These are phyloP conservation scores for Vitis amurensis DNA, from an alignment of 164 flowering plant genomes.

Conservation along the genomic window DNA sequence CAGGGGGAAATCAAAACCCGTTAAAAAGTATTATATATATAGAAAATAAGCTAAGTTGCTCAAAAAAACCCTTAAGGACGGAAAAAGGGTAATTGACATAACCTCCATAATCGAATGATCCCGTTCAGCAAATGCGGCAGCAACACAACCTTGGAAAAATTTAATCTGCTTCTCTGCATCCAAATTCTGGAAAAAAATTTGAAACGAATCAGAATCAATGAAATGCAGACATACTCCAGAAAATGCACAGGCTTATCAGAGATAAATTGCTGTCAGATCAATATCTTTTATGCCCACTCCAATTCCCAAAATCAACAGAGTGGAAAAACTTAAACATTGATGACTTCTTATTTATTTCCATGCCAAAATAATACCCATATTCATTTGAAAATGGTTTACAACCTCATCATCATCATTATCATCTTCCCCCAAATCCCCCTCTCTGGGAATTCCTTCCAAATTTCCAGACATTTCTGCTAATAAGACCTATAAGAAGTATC, in stretches of 20 bases:
- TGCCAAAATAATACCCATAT: no score
- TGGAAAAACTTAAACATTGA: no score
- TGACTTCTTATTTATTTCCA: no score
- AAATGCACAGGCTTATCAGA: not conserved
- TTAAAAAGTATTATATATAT: not conserved
- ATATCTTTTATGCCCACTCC: no score
- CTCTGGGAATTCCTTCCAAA: no score
- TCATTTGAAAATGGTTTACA: no score
- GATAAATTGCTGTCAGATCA: no score
- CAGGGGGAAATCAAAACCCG: not conserved
- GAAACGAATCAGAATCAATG: not conserved
- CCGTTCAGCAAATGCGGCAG: slow-evolving; percentile 94
- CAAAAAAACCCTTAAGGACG: not conserved
- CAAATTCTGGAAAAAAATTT: slow-evolving; percentile 50
- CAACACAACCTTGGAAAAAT: slow-evolving; percentile 90
- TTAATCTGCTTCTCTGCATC: slow-evolving; percentile 91
- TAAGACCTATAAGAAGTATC: no score
- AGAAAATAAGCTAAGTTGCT: not conserved
- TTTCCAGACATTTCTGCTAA: no score
- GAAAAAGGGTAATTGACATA: not conserved
- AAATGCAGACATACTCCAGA: not conserved
- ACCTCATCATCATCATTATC: no score
- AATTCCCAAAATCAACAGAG: no score
- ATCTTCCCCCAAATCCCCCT: no score
- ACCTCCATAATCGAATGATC: slow-evolving; percentile 94